Base-by-base conservation (phyloP, 495 filamentous ascomycete genomes). In the Penicillium simplicissimum region DNA sequence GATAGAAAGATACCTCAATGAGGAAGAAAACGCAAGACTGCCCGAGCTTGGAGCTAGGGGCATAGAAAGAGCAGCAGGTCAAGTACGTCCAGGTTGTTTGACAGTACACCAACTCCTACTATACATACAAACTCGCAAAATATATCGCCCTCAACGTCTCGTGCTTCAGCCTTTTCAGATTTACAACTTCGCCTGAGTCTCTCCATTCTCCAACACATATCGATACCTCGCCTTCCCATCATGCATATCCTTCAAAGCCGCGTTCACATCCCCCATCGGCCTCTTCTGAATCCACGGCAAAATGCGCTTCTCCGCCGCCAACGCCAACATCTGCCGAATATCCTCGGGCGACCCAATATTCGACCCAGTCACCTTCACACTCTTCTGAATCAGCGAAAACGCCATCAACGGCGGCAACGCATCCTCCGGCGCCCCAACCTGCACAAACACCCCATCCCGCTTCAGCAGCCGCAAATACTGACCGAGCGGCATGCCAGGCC, bases 381-480 rank as follows among this genome's bases (percentile, higher is more conserved):
- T 84, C 72, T 89, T 93, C 58, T 70, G 73, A 54, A 96, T 88
- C n/a, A 97, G 67, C 1, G 84, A 72, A 62, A 88, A 90, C 5
- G 85, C 87, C 61, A 69, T 80, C 62, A 96, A 77, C 0, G 77
- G 75, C 11, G 91, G 87, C 28, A 90, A 65, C 6, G 72, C 73
- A 61, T 88, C 86, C 74, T 90, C 85, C 0, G 87, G 85, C 14
- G 83, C 85, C 4, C 93, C 93, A 53, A 97, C 89, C 75, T 96
- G 91, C 60, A 96, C 85, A 70, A 95, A 91, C 10, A 77, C 79
- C 9, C 93, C 92, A 49, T 88, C 82, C 34, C 83, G 76, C 62
- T 86, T 83, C 43, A 96, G 78, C 15, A 96, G 75, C 11, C 74
- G 59, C 40, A 97, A 71, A 71, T 96, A 96, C 45, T 81, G 69